Conservation (phyloP, 2,329 filamentous ascomycete species). For the Fusarium siculi region DNA sequence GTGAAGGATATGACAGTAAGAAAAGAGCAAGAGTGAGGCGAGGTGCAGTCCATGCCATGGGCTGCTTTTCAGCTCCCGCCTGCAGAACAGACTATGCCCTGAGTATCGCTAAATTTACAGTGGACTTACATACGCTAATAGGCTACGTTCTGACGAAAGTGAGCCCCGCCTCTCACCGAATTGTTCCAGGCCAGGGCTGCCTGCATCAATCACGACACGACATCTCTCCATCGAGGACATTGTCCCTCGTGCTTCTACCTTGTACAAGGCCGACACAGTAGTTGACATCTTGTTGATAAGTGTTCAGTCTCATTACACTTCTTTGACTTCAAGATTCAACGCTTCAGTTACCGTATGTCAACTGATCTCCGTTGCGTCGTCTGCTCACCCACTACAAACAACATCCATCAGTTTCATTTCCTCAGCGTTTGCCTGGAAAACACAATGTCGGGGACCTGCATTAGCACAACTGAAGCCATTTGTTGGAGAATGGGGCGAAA, state of each 20-base stretch:
- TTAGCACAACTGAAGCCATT: neutral
- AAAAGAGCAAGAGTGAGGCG: neutral
- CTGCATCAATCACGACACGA: neutral
- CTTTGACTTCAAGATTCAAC: neutral
- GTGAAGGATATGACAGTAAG: neutral
- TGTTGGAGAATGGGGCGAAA: neutral
- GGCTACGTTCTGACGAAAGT: neutral
- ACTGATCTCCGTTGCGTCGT: neutral
- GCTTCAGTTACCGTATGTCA: neutral
- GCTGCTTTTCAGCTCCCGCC: neutral
- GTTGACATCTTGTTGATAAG: neutral
- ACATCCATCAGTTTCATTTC: neutral
- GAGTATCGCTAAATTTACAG: neutral
- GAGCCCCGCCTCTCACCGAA: neutral
- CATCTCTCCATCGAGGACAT: neutral
- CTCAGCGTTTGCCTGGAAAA: neutral
- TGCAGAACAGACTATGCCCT: neutral
- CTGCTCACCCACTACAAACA: neutral
- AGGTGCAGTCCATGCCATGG: neutral
- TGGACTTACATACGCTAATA: neutral
- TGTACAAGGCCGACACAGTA: neutral
- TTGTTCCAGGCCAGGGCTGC: neutral
- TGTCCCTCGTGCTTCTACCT: neutral
- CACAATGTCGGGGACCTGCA: neutral
- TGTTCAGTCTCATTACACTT: accelerated